Evolutionary conservation across 139 green algal genomes (phyloP).

Genomic region (Trebouxia sp.): DNA sequence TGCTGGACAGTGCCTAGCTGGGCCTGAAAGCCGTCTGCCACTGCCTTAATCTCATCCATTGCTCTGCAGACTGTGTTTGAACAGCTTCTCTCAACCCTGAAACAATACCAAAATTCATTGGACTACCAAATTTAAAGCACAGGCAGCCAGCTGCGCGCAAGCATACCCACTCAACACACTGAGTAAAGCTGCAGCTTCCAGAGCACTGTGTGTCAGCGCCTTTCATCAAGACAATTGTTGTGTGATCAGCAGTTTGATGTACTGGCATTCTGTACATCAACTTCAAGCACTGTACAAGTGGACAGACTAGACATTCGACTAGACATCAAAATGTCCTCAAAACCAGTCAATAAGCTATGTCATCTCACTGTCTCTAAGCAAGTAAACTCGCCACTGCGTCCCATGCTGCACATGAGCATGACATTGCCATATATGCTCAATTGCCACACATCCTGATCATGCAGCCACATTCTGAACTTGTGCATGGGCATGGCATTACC

Average conservation of each 20-base stretch:
- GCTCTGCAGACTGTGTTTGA: neutral
- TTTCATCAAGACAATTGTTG: too few species aligned
- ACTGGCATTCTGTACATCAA: neutral
- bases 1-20: neutral
- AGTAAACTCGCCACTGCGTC: too few species aligned
- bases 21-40: neutral
- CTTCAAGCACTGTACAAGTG: too few species aligned
- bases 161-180: neutral
- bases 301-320: too few species aligned
- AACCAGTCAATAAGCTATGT: too few species aligned
- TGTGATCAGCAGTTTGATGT: neutral
- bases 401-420: too few species aligned
- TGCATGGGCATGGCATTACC: neutral
- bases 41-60: neutral
- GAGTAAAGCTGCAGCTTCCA: too few species aligned
- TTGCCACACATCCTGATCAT: too few species aligned
- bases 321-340: too few species aligned
- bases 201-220: too few species aligned
- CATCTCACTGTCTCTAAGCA: too few species aligned
- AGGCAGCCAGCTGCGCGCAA: neutral
- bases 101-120: neutral
- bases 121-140: neutral
- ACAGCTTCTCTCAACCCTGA: neutral
- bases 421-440: too few species aligned
- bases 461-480: neutral